Percentiles rank a stretch among this genome's conserved stretches.
Evolutionary conservation across 768 basidiomycete species (phyloP).

Genomic region (Termitomyces sp.): DNA sequence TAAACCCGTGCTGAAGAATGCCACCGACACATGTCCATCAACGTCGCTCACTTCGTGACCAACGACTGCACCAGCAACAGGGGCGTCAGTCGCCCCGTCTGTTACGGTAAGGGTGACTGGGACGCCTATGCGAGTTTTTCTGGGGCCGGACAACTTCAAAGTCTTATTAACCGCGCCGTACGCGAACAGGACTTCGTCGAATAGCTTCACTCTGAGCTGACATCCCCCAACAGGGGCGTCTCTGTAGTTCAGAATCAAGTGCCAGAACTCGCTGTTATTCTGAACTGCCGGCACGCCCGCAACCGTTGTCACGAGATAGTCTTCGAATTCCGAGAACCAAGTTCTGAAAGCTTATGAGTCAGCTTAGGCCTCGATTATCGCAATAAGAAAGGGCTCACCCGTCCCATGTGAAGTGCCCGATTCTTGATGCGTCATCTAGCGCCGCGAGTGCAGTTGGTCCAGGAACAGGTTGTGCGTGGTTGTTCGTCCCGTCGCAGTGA

Average conservation of each 20-base stretch:
- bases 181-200: constrained; percentile 4
- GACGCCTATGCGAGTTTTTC: constrained; percentile 11
- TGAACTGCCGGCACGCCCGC: not conserved
- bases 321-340: not conserved
- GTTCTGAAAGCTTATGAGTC: not conserved
- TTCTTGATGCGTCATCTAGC: constrained; percentile 32
- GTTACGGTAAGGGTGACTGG: constrained; percentile 28
- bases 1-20: constrained; percentile 18
- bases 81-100: constrained; percentile 26
- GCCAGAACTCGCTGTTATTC: not conserved
- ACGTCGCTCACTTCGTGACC: constrained; percentile 16
- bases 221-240: constrained; percentile 3
- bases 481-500: constrained; percentile 41
- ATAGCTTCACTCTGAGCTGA: not conserved
- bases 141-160: not conserved
- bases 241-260: not conserved
- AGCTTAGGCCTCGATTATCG: not conserved
- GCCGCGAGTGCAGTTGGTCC: constrained; percentile 39
- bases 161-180: not conserved
- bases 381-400: constrained; percentile 19
- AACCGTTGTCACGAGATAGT: not conserved
- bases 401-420: constrained; percentile 29
- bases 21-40: constrained; percentile 22
- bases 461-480: constrained; percentile 23
- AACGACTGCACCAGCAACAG: constrained; percentile 30